Conservation (phyloP, 345 rosid genomes). For the Eucalyptus guilfoylei region DNA sequence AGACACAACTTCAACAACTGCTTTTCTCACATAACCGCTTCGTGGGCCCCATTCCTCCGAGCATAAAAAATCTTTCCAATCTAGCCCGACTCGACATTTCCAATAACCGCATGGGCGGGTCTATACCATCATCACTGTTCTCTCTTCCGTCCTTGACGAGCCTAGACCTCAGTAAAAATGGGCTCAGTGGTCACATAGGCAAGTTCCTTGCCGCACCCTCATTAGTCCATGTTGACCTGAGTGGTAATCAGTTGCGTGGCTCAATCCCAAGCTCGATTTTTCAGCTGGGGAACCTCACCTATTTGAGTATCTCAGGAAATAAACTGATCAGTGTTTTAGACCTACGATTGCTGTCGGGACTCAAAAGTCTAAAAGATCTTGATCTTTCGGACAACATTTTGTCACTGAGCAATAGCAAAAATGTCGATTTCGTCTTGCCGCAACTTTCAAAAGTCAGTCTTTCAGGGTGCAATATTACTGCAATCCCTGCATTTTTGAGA, state of each 20-base stretch:
- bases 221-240: not conserved
- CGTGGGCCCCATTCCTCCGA: not conserved
- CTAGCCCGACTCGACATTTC: not conserved
- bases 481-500: not conserved
- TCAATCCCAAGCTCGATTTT: conserved; percentile 2
- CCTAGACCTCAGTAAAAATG: not conserved
- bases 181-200: not conserved
- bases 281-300: not conserved
- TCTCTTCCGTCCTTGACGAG: not conserved
- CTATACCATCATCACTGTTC: conserved; percentile 4
- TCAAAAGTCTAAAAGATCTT: not conserved
- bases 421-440: not conserved
- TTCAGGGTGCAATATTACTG: conserved; percentile 3
- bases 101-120: not conserved
- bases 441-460: not conserved
- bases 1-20: not conserved
- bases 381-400: not conserved
- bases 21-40: not conserved
- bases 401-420: not conserved
- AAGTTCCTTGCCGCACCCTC: not conserved
- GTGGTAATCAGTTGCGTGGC: not conserved
- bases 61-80: not conserved
- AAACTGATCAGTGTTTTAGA: conserved; percentile 1
- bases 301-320: not conserved
- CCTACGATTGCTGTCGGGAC: not conserved